Conservation (phyloP, 345 rosid genomes). For the Geranium brycei region DNA sequence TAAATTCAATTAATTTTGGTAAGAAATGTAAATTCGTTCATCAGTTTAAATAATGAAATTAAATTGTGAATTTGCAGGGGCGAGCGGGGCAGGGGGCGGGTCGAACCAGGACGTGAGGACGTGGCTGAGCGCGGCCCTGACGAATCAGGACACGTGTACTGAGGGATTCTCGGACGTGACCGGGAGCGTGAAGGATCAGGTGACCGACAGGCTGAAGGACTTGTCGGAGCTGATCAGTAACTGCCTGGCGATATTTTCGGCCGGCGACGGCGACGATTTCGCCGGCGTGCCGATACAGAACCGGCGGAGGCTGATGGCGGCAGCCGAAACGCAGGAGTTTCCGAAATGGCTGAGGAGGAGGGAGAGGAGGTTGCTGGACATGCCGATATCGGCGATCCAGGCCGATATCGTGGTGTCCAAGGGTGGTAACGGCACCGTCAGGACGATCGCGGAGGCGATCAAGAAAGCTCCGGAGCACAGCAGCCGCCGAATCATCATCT, state of each 20-base stretch:
- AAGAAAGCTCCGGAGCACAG: constrained; percentile 74
- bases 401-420: constrained; percentile 77
- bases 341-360: constrained; percentile 60
- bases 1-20: no score
- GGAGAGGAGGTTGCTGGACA: constrained; percentile 43
- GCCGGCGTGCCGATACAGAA: constrained; percentile 86
- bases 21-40: no score
- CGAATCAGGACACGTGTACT: constrained; percentile 85
- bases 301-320: constrained; percentile 34
- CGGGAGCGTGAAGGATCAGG: constrained; percentile 52
- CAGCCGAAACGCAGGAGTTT: constrained; percentile 15
- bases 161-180: constrained; percentile 60
- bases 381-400: constrained; percentile 47
- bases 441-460: constrained; percentile 78
- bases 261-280: constrained; percentile 38
- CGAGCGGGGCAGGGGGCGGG: constrained; percentile 7
- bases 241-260: constrained; percentile 69
- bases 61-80: background rate
- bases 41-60: no score
- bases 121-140: constrained; percentile 90
- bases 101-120: constrained; percentile 56
- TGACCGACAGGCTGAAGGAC: constrained; percentile 44
- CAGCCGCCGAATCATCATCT: constrained; percentile 57
- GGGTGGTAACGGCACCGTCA: constrained; percentile 74
- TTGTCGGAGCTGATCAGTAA: constrained; percentile 84